Evolutionary conservation across 2,329 filamentous ascomycete genomes (phyloP), one percentile per base, ranked within the genome.

Genomic region (Fusarium citri): DNA sequence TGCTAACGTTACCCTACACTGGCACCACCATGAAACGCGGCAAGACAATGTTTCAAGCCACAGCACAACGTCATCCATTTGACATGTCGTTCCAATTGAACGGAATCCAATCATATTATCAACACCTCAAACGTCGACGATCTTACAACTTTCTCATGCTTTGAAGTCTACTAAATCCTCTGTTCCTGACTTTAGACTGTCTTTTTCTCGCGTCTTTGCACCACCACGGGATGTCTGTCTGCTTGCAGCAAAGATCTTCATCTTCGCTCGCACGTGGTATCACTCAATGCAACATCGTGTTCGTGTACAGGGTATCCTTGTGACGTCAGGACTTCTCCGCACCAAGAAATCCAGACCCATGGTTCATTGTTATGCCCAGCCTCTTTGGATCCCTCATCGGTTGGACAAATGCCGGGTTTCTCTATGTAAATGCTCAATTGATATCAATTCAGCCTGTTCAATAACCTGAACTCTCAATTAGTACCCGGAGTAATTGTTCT

Each of bases 281-380:
- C 15, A 48, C 23, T 10, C 42, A 42, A 56, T 64, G 30, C 26
- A 46, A 64, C 59, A 20, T 64, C 48, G 31, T 25, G 28, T 11
- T 45, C 3, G n/a, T 7, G 18, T 47, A 20, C 37, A 64, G 51
- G 61, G 62, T 59, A 59, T 31, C 14, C 22, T 30, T 34, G 16
- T 66, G 61, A 60, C 61, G 61, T 66, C 55, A 66, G n/a, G 14
- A 45, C 37, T 49, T 48, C 55, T 60, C 42, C 40, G 49, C 62
- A 65, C 9, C 40, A 64, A 55, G 23, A 20, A n/a, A 42, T 42
- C 23, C 9, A 37, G 23, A 48, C 37, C 60, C 43, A 9, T 37
- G 60, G 49, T 26, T 16, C 20, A 47, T 31, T 15, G 37, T n/a
- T 18, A 48, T 47, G 28, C 58, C 60, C 60, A 63, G 46, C 60